Evolutionary conservation across 495 filamentous ascomycete species (phyloP).

Genomic region (Trichoderma erinaceum): DNA sequence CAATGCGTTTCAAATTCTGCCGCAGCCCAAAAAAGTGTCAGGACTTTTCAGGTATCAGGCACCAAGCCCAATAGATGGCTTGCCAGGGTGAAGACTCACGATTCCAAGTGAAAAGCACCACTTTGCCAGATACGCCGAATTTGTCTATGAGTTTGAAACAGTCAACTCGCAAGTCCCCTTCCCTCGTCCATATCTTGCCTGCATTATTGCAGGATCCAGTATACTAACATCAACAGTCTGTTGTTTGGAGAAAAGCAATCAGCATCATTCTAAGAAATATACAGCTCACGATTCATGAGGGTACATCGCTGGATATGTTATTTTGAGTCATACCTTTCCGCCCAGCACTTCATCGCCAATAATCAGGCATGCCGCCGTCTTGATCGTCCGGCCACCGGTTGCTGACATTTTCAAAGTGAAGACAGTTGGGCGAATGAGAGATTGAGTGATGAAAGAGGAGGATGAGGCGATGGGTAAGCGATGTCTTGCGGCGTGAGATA

Average conservation of each 20-base stretch:
- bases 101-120: slow-evolving; percentile 91
- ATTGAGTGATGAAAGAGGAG: neutral
- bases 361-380: slow-evolving; percentile 88
- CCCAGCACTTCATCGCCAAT: slow-evolving; percentile 96
- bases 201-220: neutral
- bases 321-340: slow-evolving; percentile 64
- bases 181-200: neutral
- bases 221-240: slow-evolving; percentile 26
- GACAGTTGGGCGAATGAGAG: slow-evolving; percentile 10
- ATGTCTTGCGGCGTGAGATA: slow-evolving; percentile 69
- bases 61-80: neutral
- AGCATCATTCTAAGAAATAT: neutral
- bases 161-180: slow-evolving; percentile 50
- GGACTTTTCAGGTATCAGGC: too few relatives aligned
- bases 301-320: neutral
- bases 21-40: neutral
- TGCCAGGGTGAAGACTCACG: slow-evolving; percentile 27
- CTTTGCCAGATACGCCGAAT: slow-evolving; percentile 84
- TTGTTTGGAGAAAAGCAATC: neutral
- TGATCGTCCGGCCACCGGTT: slow-evolving; percentile 56
- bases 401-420: slow-evolving; percentile 26
- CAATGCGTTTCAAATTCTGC: slow-evolving; percentile 72
- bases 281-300: neutral
- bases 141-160: slow-evolving; percentile 53
- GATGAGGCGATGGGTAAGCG: slow-evolving; percentile 51